Conservation (phyloP, 352 stramenopile species). For the Globisporangium paroecandrum region DNA sequence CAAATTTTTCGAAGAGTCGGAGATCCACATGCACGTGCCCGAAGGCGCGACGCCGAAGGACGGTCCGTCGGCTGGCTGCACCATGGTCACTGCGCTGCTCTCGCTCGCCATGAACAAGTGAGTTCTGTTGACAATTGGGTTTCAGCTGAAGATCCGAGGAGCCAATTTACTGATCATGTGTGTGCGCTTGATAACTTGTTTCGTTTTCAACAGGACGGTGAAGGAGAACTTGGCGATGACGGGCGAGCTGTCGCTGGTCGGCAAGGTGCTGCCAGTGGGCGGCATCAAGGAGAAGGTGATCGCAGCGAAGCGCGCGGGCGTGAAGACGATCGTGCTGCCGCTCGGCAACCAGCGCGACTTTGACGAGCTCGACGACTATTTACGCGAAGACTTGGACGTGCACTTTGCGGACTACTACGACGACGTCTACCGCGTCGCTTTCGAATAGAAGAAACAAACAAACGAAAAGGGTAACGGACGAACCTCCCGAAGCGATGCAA, state of each 20-base stretch:
- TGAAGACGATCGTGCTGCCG: slow-evolving; percentile 94
- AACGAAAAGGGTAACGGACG: background rate
- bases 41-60: slow-evolving; percentile 99
- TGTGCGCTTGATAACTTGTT: slow-evolving; percentile 1
- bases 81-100: slow-evolving; percentile 97
- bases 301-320: slow-evolving; percentile 93
- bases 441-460: slow-evolving; percentile 51
- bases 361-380: slow-evolving; percentile 96
- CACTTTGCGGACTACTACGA: slow-evolving; percentile 97
- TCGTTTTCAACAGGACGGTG: slow-evolving; percentile 64
- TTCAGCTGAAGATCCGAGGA: background rate
- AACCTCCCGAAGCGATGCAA: background rate
- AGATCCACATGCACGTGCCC: slow-evolving; percentile 98
- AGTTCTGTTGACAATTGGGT: slow-evolving; percentile 13
- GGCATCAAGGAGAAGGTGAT: slow-evolving; percentile 99
- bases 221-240: slow-evolving; percentile 98
- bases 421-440: slow-evolving; percentile 94
- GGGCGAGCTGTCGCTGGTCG: slow-evolving; percentile 94
- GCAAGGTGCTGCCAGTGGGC: slow-evolving; percentile 98
- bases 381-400: slow-evolving; percentile 94
- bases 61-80: slow-evolving; percentile 96
- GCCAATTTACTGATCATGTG: background rate
- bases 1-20: slow-evolving; percentile 93
- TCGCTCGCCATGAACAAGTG: slow-evolving; percentile 93
- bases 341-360: slow-evolving; percentile 95